Percentiles rank a stretch among this genome's conserved stretches.
These are phyloP conservation scores for Pinus tabuliformis DNA, from an alignment of 75 land plant species.

Conservation along the genomic window DNA sequence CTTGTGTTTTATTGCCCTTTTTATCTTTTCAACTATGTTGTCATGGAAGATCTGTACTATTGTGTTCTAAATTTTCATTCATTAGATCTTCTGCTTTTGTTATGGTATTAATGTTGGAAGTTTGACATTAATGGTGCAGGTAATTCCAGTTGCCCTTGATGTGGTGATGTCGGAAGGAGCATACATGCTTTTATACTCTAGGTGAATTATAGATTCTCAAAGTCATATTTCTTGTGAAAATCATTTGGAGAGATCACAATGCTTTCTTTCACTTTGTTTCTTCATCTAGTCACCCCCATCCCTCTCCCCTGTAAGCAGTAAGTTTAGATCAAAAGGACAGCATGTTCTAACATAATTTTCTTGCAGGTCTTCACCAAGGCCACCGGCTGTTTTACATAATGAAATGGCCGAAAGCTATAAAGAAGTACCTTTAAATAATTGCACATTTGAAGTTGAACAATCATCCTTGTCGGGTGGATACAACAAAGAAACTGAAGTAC, in stretches of 20 bases:
- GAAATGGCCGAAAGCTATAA: not conserved
- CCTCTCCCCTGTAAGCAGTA: not conserved
- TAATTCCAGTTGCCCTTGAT: slow-evolving; percentile 53
- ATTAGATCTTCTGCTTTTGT: not conserved
- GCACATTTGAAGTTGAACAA: not conserved
- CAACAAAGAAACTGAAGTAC: not conserved
- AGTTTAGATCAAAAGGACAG: not conserved
- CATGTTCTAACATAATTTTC: not conserved
- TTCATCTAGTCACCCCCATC: not conserved
- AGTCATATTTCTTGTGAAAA: not conserved
- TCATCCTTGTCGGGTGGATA: not conserved
- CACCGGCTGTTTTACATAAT: slow-evolving; percentile 1
- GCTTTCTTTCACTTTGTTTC: not conserved
- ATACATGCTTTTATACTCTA: slow-evolving; percentile 70
- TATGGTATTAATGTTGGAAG: not conserved
- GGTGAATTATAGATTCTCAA: slow-evolving; percentile 28
- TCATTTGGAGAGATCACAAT: not conserved
- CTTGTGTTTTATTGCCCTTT: not conserved
- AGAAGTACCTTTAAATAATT: not conserved
- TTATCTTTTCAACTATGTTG: not conserved
- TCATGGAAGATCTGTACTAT: not conserved
- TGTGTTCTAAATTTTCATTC: not conserved
- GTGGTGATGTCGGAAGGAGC: slow-evolving; percentile 79
- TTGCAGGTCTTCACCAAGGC: slow-evolving; percentile 5
- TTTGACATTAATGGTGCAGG: slow-evolving; percentile 27